These are phyloP conservation scores for Saccharomycopsis oosterbeekiorum DNA, from an alignment of 805 yeast species.

Conservation along the genomic window DNA sequence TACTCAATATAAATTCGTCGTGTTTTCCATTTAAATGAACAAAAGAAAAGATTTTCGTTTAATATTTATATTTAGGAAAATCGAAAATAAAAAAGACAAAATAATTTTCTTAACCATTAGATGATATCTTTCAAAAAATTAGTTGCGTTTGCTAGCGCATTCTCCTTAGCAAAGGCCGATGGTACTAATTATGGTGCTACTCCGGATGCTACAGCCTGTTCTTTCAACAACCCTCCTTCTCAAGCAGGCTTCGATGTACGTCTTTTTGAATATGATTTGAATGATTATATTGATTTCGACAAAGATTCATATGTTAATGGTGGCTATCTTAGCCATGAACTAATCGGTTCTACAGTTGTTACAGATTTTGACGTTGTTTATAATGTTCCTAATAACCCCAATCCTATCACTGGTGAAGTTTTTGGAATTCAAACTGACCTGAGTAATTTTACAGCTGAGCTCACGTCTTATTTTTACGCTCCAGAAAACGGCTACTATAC, in stretches of 20 bases:
- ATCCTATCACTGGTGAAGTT: background rate
- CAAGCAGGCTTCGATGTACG: background rate
- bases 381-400: too few relatives aligned
- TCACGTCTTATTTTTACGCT: constrained; percentile 25
- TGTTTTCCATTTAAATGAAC: too few relatives aligned
- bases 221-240: background rate
- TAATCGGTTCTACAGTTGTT: background rate
- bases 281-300: background rate
- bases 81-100: too few relatives aligned
- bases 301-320: background rate
- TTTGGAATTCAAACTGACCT: constrained; percentile 3
- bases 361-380: too few relatives aligned
- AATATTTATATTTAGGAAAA: too few relatives aligned
- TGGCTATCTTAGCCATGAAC: background rate
- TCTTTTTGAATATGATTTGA: background rate
- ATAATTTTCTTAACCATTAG: too few relatives aligned
- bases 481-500: constrained; percentile 25
- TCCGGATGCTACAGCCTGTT: background rate
- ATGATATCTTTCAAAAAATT: too few relatives aligned
- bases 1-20: too few relatives aligned
- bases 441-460: constrained; percentile 22
- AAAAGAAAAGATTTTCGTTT: too few relatives aligned
- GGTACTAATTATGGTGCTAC: background rate
- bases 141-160: too few relatives aligned
- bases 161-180: background rate